Evolutionary conservation across 495 filamentous ascomycete species (phyloP), one percentile per base, ranked within the genome.

Genomic region (Aspergillus conjunctus): DNA sequence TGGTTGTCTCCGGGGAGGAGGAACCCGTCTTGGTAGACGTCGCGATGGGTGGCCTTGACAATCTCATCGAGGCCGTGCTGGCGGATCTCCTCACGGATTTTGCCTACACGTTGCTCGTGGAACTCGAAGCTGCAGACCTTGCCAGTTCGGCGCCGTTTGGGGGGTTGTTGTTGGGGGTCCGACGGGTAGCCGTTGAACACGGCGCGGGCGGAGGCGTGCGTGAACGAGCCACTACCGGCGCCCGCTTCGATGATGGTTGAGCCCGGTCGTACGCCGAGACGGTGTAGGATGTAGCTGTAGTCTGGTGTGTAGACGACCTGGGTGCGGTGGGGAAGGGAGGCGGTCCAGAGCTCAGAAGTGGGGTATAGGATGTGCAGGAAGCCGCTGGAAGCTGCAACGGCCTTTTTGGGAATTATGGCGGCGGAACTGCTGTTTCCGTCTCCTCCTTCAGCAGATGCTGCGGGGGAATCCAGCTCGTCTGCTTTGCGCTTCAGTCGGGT

Each of bases 261-360:
- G 3, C 94, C 95, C 0, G 94, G 92, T 21, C 90, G 77, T 3
- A 87, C 93, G 14, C 91, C 85, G 51, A 98, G 80, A 49, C 92
- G 83, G 69, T 97, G 91, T 21, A 98, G 82, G 39, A 98, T 88
- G 69, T 94, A 98, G 74, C 92, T 96, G 76, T 96, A 96, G 73
- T 98, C 94, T 10, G 95, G 92, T 1, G 91, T 97, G 69, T 98
- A 98, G 62, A 98, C 94, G 51, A 98, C 93, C 74, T 98, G 94
- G 9, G 94, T 98, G 51, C 94, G 83, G 71, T 98, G 94, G 3
- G 93, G 94, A 39, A 98, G 81, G 39, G 88, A 91, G 26, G 84
- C 76, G 0, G 95, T 98, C 94, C 94, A 98, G 15, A 89, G 79
- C 72, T 98, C 94, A 14, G 94, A 91, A 0, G 95, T 97, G 0